Evolutionary conservation across 352 stramenopile species (phyloP), one percentile per base, ranked within the genome.

Genomic region (Thalassiosira gravida): DNA sequence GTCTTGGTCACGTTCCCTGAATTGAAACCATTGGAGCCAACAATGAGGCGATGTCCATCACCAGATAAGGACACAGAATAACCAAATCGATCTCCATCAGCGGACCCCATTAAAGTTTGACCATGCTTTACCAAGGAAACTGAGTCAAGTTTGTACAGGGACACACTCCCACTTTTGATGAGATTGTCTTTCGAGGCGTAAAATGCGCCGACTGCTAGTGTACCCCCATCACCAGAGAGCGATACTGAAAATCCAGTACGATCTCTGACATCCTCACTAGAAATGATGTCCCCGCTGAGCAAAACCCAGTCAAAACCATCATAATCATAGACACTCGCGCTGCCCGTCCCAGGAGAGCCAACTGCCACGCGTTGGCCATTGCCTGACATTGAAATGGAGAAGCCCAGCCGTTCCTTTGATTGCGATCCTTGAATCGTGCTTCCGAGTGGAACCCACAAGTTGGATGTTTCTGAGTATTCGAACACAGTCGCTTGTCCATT

Each of bases 11-110:
- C 3, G 55, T 39, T 53, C n/a, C 39, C 14, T 52, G 29, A 42
- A 35, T 52, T 69, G 55, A 67, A 78, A n/a, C 75, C 75, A 61
- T 75, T 83, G 29, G 75, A 66, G 16, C 77, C 77, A 58, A 86
- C 50, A 37, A 67, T 55, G 1, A 86, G 18, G 27, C 73, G 69
- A 24, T 76, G 1, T 55, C 77, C 77, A 46, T 86, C 52, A 3
- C 77, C 66, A 30, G 77, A 82, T 22, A 86, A 44, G 32, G 58
- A 16, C 29, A 73, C 9, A 29, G 78, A 75, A 67, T 73, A 73
- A 22, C 78, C 73, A 62, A 82, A 82, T 56, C 75, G 65, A 56
- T 58, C 57, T 27, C 55, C 37, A 9, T 61, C 57, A 29, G 16
- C 50, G 1, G 8, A 39, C 11, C 75, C 75, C 3, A 53, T 29